Percentiles rank a stretch among this genome's conserved stretches.
Evolutionary conservation across 352 stramenopile genomes (phyloP).

Genomic region (Globisporangium perplexum): DNA sequence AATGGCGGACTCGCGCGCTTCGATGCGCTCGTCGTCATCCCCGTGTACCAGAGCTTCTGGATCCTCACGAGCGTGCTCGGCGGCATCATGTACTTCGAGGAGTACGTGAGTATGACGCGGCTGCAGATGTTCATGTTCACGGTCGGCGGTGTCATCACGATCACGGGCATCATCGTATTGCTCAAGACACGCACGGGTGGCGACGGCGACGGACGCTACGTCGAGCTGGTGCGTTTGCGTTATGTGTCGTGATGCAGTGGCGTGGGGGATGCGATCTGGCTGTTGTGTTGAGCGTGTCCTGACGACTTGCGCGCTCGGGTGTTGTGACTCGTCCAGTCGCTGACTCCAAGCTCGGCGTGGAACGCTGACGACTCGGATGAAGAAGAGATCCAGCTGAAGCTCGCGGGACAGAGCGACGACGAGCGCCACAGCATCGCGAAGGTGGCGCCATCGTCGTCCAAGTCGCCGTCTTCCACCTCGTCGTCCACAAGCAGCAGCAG

Average conservation of each 20-base stretch:
- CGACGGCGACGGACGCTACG: constrained; percentile 29
- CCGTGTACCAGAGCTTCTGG: constrained; percentile 90
- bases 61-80: constrained; percentile 88
- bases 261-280: neutral
- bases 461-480: constrained; percentile 18
- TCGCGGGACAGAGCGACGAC: constrained; percentile 21
- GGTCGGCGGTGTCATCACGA: constrained; percentile 66
- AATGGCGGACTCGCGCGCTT: constrained; percentile 87
- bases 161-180: constrained; percentile 68
- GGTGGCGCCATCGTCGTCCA: constrained; percentile 20
- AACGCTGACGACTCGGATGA: constrained; percentile 79
- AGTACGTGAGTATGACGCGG: constrained; percentile 82
- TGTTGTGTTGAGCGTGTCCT: neutral
- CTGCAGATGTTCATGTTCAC: constrained; percentile 81
- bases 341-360: constrained; percentile 77
- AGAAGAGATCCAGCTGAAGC: constrained; percentile 69
- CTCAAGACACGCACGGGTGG: constrained; percentile 46
- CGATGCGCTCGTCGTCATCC: constrained; percentile 85
- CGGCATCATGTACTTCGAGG: constrained; percentile 91
- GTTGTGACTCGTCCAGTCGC: constrained; percentile 25
- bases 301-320: neutral
- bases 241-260: neutral
- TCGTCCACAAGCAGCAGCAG: constrained; percentile 13
- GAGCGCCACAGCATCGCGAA: constrained; percentile 14
- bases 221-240: constrained; percentile 56